Base-by-base conservation (phyloP, 768 basidiomycete species). In the Lenzites betulinus region DNA sequence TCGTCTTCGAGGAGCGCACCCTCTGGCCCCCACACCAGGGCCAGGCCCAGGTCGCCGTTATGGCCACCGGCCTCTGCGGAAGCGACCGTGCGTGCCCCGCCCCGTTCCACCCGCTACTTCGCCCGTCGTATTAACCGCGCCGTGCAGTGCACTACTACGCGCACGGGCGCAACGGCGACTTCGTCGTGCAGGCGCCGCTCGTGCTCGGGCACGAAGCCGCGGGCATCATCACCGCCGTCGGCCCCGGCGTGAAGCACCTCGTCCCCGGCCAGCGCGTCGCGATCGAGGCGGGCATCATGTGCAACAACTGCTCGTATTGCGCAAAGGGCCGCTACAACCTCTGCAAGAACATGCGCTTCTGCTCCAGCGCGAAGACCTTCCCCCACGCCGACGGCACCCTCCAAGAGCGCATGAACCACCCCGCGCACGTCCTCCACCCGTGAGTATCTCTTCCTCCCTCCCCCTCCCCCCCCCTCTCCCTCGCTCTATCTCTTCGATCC, bases 331-430 rank as follows among this genome's bases (percentile, higher is more conserved):
- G 93, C 22, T 98, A 98, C 78, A 98, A 98, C 77, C 84, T 98
- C 59, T 98, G 95, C 82, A 87, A 87, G 62, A 78, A 80, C 65
- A 86, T 98, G 86, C 85, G 91, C 65, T 98, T 98, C 78, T 90
- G 90, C 65, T 88, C 86, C 63, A 90, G 87, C 60, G 95, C 95
- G 44, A 90, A 95, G 71, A 91, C 91, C 25, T 94, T 89, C 74
- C 95, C 95, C 52, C 95, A 98, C 71, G 80, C 88, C 28, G 95
- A 98, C 67, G 95, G 95, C 8, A 96, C 94, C 12, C 83, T 98
- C 33, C 92, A 94, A 73, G 83, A 85, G 51, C 78, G 81, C 64
- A 91, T 98, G 83, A 93, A 92, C 74, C 95, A 96, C 74, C 95
- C 94, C 18, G 88, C 85, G 0, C 81, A 88, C 64, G 84, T 92